A percentile compares a stretch with the other conserved stretches of the same genome.
These are phyloP conservation scores for Epichloe gansuensis DNA, from an alignment of 2,329 filamentous ascomycete species.

Conservation along the genomic window DNA sequence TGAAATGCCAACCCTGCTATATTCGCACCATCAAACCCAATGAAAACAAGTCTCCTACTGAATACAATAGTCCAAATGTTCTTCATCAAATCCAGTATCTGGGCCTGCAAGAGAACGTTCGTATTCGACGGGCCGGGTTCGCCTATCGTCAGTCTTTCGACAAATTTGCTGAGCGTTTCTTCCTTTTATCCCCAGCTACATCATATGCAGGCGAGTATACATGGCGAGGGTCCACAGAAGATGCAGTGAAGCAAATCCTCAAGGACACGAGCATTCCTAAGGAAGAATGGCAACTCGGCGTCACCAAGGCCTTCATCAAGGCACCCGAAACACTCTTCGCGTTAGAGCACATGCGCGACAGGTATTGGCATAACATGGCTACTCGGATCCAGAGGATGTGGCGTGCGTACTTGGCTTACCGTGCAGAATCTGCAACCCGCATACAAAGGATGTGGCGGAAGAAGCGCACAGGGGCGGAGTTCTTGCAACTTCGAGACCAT, in stretches of 20 bases:
- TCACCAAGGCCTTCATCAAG: slow-evolving; percentile 96
- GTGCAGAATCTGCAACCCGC: slow-evolving; percentile 79
- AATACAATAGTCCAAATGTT: slow-evolving; percentile 87
- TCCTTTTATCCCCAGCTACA: slow-evolving; percentile 83
- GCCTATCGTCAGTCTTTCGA: slow-evolving; percentile 95
- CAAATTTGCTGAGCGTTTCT: slow-evolving; percentile 96
- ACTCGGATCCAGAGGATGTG: slow-evolving; percentile 94
- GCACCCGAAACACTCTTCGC: slow-evolving; percentile 94
- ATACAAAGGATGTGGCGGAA: slow-evolving; percentile 95
- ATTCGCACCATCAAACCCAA: slow-evolving; percentile 99
- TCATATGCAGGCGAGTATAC: slow-evolving; percentile 97
- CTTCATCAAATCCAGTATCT: slow-evolving; percentile 98
- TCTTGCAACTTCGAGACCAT: slow-evolving; percentile 74
- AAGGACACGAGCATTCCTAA: slow-evolving; percentile 91
- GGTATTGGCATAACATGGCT: slow-evolving; percentile 99
- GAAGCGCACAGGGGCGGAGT: slow-evolving; percentile 81
- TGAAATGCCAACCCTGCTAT: slow-evolving; percentile 95
- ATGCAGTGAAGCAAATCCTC: slow-evolving; percentile 81
- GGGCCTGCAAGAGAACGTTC: slow-evolving; percentile 97
- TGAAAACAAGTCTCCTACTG: slow-evolving; percentile 90
- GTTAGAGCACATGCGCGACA: slow-evolving; percentile 91
- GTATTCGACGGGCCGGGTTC: slow-evolving; percentile 90
- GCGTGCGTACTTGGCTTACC: slow-evolving; percentile 89
- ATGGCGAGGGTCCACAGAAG: slow-evolving; percentile 79
- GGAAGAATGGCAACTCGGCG: slow-evolving; percentile 95